These are phyloP conservation scores for Conticribra guillardii DNA, from an alignment of 108 stramenopile species.

Conservation along the genomic window DNA sequence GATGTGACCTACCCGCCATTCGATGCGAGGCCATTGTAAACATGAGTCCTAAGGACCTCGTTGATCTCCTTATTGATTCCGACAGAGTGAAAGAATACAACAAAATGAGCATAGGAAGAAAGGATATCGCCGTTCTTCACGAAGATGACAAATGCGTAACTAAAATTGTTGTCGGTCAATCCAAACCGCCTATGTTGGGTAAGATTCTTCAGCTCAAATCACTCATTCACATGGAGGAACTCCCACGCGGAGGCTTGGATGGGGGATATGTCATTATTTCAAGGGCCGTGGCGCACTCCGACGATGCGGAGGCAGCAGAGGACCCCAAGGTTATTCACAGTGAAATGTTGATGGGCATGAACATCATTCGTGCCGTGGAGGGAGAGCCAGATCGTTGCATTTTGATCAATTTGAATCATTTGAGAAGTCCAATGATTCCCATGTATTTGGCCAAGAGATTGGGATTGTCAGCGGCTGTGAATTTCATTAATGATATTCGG, in stretches of 20 bases:
- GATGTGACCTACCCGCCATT: slow-evolving; percentile 77
- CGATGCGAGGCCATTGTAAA: slow-evolving; percentile 69
- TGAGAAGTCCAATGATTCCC: slow-evolving; percentile 77
- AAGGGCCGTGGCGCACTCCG: slow-evolving; percentile 59
- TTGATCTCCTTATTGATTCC: slow-evolving; percentile 73
- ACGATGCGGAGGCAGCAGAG: slow-evolving; percentile 22
- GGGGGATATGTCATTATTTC: slow-evolving; percentile 75
- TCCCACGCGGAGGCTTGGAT: slow-evolving; percentile 45
- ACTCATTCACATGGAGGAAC: slow-evolving; percentile 68
- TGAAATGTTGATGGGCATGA: slow-evolving; percentile 79
- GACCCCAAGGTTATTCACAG: slow-evolving; percentile 57
- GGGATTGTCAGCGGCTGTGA: slow-evolving; percentile 63
- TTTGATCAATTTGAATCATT: slow-evolving; percentile 80
- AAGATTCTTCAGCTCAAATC: slow-evolving; percentile 66
- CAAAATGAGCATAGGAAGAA: slow-evolving; percentile 80
- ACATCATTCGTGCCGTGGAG: slow-evolving; percentile 65
- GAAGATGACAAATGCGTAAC: slow-evolving; percentile 55
- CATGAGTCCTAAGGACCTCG: slow-evolving; percentile 59
- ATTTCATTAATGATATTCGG: slow-evolving; percentile 74
- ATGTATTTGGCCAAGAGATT: slow-evolving; percentile 74
- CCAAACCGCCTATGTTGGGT: slow-evolving; percentile 75
- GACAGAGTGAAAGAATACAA: slow-evolving; percentile 85
- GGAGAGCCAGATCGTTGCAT: slow-evolving; percentile 60
- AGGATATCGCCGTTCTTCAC: slow-evolving; percentile 64
- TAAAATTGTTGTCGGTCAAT: slow-evolving; percentile 64